Conservation (phyloP, 306 rosid species). For the Casuarina glauca region DNA sequence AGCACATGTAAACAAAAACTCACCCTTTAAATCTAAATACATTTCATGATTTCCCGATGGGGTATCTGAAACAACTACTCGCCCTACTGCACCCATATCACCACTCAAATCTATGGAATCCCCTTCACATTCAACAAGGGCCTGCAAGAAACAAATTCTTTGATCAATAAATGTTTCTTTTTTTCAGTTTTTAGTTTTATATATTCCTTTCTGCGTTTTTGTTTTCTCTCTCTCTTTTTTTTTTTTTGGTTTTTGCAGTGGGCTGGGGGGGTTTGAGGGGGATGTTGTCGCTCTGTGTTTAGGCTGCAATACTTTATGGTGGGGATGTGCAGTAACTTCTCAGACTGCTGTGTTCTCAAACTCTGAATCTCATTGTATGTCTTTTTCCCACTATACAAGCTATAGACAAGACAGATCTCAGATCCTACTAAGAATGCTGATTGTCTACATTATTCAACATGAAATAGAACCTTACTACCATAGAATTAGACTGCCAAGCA, state of each 20-base stretch:
- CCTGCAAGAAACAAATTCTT: conserved; percentile 49
- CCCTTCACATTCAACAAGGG: conserved; percentile 93
- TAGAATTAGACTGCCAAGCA: background rate
- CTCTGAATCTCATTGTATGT: conserved; percentile 12
- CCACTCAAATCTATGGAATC: conserved; percentile 91
- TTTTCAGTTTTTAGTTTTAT: background rate
- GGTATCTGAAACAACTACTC: conserved; percentile 66
- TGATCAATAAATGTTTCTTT: conserved; percentile 13
- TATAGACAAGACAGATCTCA: background rate
- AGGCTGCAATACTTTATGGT: no score
- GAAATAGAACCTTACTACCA: conserved; percentile 4
- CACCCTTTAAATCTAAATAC: conserved; percentile 87
- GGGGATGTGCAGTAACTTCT: no score
- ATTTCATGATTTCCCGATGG: conserved; percentile 61
- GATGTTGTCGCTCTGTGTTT: no score
- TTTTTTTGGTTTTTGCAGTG: background rate
- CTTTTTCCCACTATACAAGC: conserved; percentile 18
- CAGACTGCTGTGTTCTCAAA: background rate
- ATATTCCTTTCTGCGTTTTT: no score
- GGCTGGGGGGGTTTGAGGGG: background rate
- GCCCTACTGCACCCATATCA: conserved; percentile 90
- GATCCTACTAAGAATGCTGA: background rate
- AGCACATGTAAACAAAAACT: conserved; percentile 6
- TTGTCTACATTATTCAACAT: conserved; percentile 8
- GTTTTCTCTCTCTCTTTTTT: background rate